Evolutionary conservation across 306 rosid species (phyloP), one percentile per base, ranked within the genome.

Genomic region (Rosa persica): DNA sequence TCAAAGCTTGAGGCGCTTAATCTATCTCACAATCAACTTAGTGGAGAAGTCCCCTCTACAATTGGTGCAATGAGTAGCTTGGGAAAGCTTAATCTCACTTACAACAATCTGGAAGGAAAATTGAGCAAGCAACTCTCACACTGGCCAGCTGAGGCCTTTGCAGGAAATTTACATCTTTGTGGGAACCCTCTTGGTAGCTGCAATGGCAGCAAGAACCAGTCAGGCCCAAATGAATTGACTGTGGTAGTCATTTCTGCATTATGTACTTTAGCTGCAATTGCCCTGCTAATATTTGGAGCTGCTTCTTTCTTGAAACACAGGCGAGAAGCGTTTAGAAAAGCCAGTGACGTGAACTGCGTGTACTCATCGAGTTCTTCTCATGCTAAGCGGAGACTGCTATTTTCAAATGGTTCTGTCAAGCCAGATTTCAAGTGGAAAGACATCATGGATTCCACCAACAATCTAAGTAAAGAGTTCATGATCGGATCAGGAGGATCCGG

Each of bases 401-500:
- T 92, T 84, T 92, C 81, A 42, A 87, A 89, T 25, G 86, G 85
- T 39, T 84, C 87, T 46, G 77, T 82, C 61, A 91, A 84, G 83
- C 81, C 83, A 80, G 97, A 91, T 70, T 79, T 93, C 82, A 81
- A 69, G 81, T 91, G 97, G 99, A 94, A 91, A 68, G 93, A 95
- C 68, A 93, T 95, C 76, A 91, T 95, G 96, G 91, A 86, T 48
- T 97, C 96, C 60, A 95, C 99, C 0, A 81, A 90, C 86, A 84
- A 89, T 55, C 88, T 95, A 68, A 88, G 95, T 43, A 89, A 88
- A 5, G 90, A 93, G 81, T 95, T 91, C 86, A 70, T 91, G 36
- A 90, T 95, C 42, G 99, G 99, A 6, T 86, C 97, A 1, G 99
- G 99, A 66, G 98, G 99, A 10, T 93, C 99, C 1, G 99, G 98